Conservation (phyloP, 768 basidiomycete genomes). For the Clavulina sp. region DNA sequence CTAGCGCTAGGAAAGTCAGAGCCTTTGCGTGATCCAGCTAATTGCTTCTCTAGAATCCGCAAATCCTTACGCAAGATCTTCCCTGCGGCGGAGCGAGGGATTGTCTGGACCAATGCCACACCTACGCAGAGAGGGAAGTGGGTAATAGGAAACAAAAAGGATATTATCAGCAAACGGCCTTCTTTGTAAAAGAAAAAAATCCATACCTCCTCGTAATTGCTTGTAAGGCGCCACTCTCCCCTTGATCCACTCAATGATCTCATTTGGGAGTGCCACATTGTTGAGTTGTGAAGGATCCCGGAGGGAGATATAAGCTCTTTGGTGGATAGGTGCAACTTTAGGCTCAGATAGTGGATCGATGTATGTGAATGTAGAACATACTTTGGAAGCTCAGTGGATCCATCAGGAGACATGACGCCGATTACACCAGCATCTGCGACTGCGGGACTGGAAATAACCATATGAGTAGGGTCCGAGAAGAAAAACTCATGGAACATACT, state of each 20-base stretch:
- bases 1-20: too few relatives aligned
- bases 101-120: neutral
- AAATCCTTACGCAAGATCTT: conserved; percentile 74
- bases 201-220: conserved; percentile 50
- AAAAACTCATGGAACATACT: too few relatives aligned
- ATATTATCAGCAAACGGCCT: too few relatives aligned
- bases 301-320: conserved; percentile 23
- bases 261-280: conserved; percentile 27
- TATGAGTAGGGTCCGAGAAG: too few relatives aligned
- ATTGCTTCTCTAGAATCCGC: conserved; percentile 46
- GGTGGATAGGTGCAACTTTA: neutral
- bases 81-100: conserved; percentile 37
- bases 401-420: conserved; percentile 43
- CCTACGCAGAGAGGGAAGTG: too few relatives aligned
- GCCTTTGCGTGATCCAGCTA: too few relatives aligned
- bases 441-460: conserved; percentile 55
- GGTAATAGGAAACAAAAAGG: too few relatives aligned
- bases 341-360: neutral
- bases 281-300: conserved; percentile 17
- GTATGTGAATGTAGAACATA: conserved; percentile 14
- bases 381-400: conserved; percentile 74
- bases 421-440: conserved; percentile 75
- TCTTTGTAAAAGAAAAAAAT: too few relatives aligned
- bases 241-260: conserved; percentile 47
- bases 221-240: conserved; percentile 57